Evolutionary conservation across 108 stramenopile genomes (phyloP).

Genomic region (Nannochloropsis oceanica): DNA sequence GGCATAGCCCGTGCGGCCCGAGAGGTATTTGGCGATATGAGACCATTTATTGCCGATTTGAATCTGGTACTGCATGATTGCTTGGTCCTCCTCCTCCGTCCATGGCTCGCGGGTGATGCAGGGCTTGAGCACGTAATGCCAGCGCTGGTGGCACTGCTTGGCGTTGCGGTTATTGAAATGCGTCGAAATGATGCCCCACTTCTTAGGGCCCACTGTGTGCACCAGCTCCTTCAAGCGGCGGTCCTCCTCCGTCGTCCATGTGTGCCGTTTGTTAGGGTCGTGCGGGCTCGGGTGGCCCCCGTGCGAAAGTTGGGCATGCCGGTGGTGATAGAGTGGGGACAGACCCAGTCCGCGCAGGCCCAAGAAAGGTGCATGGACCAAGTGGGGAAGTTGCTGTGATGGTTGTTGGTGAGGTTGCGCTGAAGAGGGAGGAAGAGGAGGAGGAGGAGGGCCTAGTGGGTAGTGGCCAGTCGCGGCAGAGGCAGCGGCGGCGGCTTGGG

Average conservation of each 20-base stretch:
- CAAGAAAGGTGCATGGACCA: neutral
- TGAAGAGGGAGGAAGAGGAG: neutral
- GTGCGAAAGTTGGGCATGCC: neutral
- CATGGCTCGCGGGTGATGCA: conserved; percentile 25
- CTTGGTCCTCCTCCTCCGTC: conserved; percentile 25
- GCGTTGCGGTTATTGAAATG: conserved; percentile 12
- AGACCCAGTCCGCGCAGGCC: neutral
- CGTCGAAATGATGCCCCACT: conserved; percentile 1
- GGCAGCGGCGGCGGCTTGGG: neutral
- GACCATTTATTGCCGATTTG: conserved; percentile 5
- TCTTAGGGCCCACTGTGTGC: neutral
- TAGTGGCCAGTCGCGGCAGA: neutral
- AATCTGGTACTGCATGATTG: conserved; percentile 1
- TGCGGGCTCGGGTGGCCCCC: neutral
- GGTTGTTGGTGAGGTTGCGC: neutral
- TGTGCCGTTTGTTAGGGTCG: neutral
- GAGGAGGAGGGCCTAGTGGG: neutral
- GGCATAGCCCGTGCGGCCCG: neutral
- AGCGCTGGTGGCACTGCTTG: conserved; percentile 35
- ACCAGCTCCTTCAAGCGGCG: neutral
- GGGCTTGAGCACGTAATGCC: conserved; percentile 32
- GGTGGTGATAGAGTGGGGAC: neutral
- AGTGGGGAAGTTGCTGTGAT: neutral
- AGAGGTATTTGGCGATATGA: conserved; percentile 8
- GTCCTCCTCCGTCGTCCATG: neutral